phyloP scores from a whole-genome alignment of 2,329 filamentous ascomycete species.

The Fusarium poae region DNA sequence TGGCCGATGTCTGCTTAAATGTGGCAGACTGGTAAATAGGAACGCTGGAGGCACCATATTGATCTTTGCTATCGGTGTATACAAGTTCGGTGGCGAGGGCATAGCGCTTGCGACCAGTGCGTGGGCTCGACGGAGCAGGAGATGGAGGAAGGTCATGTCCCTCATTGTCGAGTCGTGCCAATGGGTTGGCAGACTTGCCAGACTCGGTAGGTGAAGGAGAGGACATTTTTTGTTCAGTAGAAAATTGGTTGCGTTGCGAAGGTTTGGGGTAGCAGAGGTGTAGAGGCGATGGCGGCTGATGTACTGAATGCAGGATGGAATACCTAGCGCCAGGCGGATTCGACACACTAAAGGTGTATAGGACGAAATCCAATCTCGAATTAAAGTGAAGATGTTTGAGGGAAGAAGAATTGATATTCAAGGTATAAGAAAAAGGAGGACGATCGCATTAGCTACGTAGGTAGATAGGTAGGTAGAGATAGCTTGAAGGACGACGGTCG shows the following conservation, averaged over 20 bases:
- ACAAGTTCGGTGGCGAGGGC: constrained; percentile 96
- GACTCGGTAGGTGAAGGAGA: constrained; percentile 45
- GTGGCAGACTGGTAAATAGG: constrained; percentile 99
- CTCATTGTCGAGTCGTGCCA: constrained; percentile 78
- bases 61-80: constrained; percentile 94
- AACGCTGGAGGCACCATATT: constrained; percentile 96
- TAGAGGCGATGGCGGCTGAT: constrained; percentile 14
- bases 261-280: neutral
- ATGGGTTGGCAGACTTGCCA: constrained; percentile 56
- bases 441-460: constrained; percentile 33
- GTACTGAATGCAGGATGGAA: constrained; percentile 6
- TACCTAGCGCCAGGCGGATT: constrained; percentile 4
- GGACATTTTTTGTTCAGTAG: constrained; percentile 36
- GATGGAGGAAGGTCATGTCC: constrained; percentile 90
- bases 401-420: constrained; percentile 20
- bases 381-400: constrained; percentile 15
- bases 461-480: neutral
- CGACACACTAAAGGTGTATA: neutral
- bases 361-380: constrained; percentile 5
- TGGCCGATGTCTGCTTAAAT: constrained; percentile 91
- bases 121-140: constrained; percentile 90
- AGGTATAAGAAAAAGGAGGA: constrained; percentile 17
- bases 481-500: constrained; percentile 24
- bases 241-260: constrained; percentile 9
- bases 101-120: constrained; percentile 84